A percentile compares a stretch with the other conserved stretches of the same genome.
Conservation (phyloP, 768 basidiomycete genomes). For the Kwoniella dendrophila region DNA sequence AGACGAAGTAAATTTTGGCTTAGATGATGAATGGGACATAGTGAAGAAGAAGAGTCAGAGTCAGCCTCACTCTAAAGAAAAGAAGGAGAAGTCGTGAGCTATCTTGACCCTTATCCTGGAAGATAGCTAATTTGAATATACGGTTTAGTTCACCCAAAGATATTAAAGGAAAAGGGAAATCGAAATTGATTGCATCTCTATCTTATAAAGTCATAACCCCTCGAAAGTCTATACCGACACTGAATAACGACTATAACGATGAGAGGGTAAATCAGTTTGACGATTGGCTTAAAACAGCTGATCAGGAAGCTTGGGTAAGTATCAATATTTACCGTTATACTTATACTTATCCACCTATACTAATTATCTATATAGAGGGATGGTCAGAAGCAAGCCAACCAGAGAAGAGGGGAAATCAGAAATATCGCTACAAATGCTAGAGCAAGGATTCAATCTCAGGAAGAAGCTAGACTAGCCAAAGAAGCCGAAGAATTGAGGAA, state of each 20-base stretch:
- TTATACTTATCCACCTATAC: background rate
- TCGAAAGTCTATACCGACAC: background rate
- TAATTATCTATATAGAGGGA: slow-evolving; percentile 18
- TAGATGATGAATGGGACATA: slow-evolving; percentile 21
- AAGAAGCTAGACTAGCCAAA: slow-evolving; percentile 24
- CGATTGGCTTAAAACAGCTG: slow-evolving; percentile 42
- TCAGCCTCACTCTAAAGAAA: slow-evolving; percentile 10
- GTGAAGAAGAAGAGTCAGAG: background rate
- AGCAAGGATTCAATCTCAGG: slow-evolving; percentile 22
- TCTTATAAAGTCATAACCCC: slow-evolving; percentile 4
- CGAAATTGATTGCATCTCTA: background rate
- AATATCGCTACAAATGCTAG: slow-evolving; percentile 37
- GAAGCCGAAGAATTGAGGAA: slow-evolving; percentile 45
- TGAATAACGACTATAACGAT: slow-evolving; percentile 7
- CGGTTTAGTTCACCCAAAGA: background rate
- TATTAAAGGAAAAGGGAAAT: slow-evolving; percentile 12
- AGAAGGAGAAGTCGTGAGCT: slow-evolving; percentile 4
- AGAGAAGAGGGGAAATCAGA: slow-evolving; percentile 28
- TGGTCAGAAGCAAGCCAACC: slow-evolving; percentile 33
- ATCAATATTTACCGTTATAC: background rate
- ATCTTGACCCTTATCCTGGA: background rate
- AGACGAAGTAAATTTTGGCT: slow-evolving; percentile 33
- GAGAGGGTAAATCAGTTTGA: slow-evolving; percentile 43
- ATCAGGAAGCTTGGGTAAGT: slow-evolving; percentile 45
- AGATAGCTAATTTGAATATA: background rate